Conservation (phyloP, 495 filamentous ascomycete genomes). For the Podospora comata region DNA sequence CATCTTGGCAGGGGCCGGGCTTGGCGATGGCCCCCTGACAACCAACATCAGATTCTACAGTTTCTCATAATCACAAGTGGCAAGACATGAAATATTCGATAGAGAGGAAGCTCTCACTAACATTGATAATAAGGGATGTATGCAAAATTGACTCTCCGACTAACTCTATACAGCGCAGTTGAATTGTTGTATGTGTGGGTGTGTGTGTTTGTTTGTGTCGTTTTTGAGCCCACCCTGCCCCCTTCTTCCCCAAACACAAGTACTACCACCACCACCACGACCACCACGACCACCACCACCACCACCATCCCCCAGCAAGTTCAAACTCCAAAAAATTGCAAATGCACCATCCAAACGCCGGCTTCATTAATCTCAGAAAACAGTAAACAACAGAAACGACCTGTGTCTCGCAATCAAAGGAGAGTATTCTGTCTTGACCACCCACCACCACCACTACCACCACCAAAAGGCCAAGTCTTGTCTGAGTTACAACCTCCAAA, state of each 20-base stretch:
- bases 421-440: background rate
- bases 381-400: constrained; percentile 4
- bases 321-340: background rate
- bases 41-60: background rate
- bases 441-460: constrained; percentile 3
- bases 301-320: background rate
- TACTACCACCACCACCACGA: constrained; percentile 6
- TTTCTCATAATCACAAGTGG: background rate
- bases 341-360: constrained; percentile 21
- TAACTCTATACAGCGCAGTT: background rate
- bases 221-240: background rate
- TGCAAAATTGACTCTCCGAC: constrained; percentile 15
- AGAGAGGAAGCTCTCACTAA: constrained; percentile 5
- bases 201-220: constrained; percentile 6
- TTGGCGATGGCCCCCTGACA: background rate
- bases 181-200: background rate
- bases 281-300: constrained; percentile 7
- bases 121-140: constrained; percentile 15
- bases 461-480: background rate
- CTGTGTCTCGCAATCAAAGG: background rate
- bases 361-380: constrained; percentile 12
- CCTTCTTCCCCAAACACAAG: constrained; percentile 13
- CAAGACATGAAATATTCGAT: background rate
- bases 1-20: constrained; percentile 1
- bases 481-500: background rate